Conservation (phyloP, 176 grass and related monocot species). For the Hyparrhenia diplandra region DNA sequence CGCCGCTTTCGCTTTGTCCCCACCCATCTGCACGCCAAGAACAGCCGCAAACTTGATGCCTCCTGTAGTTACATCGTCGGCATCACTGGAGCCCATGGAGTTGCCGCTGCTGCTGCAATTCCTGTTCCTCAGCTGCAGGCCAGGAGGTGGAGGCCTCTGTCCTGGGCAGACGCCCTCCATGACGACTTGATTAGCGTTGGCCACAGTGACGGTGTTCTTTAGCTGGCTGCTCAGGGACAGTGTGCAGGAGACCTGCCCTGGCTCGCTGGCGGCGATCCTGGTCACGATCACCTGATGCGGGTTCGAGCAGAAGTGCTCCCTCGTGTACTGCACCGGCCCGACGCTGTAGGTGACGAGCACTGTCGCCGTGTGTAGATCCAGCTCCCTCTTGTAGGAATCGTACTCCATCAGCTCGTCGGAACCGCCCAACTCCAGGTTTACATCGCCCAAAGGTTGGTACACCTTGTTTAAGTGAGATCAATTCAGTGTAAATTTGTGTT, state of each 20-base stretch:
- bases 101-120: no score
- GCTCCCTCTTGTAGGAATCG: slow-evolving; percentile 60
- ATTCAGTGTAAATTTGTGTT: no score
- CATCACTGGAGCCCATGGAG: not conserved
- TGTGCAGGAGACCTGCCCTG: slow-evolving; percentile 46
- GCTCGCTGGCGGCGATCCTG: slow-evolving; percentile 56
- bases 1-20: slow-evolving; percentile 8
- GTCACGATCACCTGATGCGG: slow-evolving; percentile 60
- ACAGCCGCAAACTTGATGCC: slow-evolving; percentile 67
- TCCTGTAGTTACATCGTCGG: not conserved
- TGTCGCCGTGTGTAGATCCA: slow-evolving; percentile 61
- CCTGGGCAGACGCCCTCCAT: slow-evolving; percentile 62
- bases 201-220: slow-evolving; percentile 31
- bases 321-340: slow-evolving; percentile 53
- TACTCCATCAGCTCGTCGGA: not conserved
- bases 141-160: slow-evolving; percentile 2
- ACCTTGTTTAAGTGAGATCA: no score
- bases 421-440: slow-evolving; percentile 52
- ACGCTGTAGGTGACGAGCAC: slow-evolving; percentile 40
- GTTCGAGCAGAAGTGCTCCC: slow-evolving; percentile 73
- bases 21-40: slow-evolving; percentile 44
- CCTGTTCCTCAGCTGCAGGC: not conserved
- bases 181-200: slow-evolving; percentile 41
- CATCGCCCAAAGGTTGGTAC: slow-evolving; percentile 72
- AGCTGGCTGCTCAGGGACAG: slow-evolving; percentile 56